phyloP scores from a whole-genome alignment of 208 protist species.

The Leishmania tarentolae region DNA sequence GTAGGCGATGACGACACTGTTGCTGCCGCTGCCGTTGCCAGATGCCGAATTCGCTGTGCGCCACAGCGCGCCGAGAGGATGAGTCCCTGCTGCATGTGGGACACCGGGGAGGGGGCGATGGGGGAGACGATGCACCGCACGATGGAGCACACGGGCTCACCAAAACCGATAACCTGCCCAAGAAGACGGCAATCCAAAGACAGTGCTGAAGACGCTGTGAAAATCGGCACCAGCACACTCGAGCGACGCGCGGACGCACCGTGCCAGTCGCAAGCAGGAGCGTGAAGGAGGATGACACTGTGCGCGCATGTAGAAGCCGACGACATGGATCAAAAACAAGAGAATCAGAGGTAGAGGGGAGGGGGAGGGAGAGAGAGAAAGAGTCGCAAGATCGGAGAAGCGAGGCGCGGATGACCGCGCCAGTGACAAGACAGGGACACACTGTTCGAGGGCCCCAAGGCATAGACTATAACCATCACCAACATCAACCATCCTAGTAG shows the following conservation, averaged over 20 bases:
- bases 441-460: neutral
- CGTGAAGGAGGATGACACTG: neutral
- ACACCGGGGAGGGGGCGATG: neutral
- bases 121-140: neutral
- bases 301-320: neutral
- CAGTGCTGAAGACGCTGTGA: neutral
- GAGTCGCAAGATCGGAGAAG: neutral
- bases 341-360: neutral
- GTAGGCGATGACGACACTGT: neutral
- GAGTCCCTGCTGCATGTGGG: conserved; percentile 9
- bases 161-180: neutral
- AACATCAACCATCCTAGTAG: too few species aligned
- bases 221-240: neutral
- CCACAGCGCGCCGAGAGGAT: neutral
- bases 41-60: conserved; percentile 9
- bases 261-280: neutral
- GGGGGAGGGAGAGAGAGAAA: neutral
- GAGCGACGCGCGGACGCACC: neutral
- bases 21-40: conserved; percentile 3
- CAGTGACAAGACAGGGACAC: neutral
- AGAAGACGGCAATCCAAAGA: neutral
- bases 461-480: neutral
- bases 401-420: neutral
- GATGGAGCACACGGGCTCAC: neutral
- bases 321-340: too few species aligned